These are phyloP conservation scores for Penicillium sp. DNA, from an alignment of 2,329 filamentous ascomycete species.

Conservation along the genomic window DNA sequence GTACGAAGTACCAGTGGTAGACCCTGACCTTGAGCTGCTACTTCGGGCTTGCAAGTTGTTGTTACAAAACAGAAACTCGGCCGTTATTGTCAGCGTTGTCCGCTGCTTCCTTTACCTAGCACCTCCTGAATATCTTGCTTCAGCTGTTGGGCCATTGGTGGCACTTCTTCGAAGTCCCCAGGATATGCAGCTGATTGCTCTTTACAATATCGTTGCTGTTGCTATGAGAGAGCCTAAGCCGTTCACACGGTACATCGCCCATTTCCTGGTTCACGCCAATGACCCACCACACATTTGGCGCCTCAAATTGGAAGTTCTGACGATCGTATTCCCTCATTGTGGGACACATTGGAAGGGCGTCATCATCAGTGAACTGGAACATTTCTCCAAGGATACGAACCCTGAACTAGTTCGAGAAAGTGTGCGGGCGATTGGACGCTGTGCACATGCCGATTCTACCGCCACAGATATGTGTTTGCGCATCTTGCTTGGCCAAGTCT, in stretches of 20 bases:
- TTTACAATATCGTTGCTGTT: constrained; percentile 95
- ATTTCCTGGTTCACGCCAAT: constrained; percentile 81
- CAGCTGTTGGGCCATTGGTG: constrained; percentile 78
- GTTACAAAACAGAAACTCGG: constrained; percentile 88
- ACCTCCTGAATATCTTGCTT: constrained; percentile 71
- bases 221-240: constrained; percentile 71
- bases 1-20: constrained; percentile 63
- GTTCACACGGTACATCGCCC: constrained; percentile 86
- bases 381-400: constrained; percentile 78
- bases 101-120: constrained; percentile 84
- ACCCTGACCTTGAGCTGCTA: constrained; percentile 80
- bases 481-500: constrained; percentile 82
- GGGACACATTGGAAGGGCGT: constrained; percentile 75
- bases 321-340: constrained; percentile 84
- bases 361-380: constrained; percentile 88
- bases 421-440: constrained; percentile 89
- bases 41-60: constrained; percentile 79
- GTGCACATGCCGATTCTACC: constrained; percentile 72
- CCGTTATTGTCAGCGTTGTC: constrained; percentile 84
- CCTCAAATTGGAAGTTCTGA: constrained; percentile 87
- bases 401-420: constrained; percentile 80
- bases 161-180: constrained; percentile 80
- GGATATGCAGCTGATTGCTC: constrained; percentile 84
- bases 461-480: constrained; percentile 78
- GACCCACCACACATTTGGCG: constrained; percentile 83